A percentile compares a stretch with the other conserved stretches of the same genome.
Evolutionary conservation across 495 filamentous ascomycete genomes (phyloP).

Genomic region (Daldinia grandis): DNA sequence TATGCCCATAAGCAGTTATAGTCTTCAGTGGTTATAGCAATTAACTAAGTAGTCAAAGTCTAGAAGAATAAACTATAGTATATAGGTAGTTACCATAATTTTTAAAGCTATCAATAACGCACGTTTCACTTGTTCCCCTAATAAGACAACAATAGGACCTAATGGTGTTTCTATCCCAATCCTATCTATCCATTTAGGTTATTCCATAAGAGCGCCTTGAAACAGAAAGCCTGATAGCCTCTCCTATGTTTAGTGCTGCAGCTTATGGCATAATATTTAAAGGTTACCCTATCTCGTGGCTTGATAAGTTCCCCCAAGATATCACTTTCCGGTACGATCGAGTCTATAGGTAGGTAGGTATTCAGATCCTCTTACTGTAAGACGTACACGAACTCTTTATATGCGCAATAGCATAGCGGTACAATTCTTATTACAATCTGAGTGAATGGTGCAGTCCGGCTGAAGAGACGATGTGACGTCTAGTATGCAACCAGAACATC

Average conservation of each 20-base stretch:
- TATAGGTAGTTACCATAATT: no score
- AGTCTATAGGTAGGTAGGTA: no score
- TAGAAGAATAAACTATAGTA: no score
- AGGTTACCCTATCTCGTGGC: background rate
- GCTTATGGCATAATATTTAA: background rate
- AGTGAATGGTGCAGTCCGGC: background rate
- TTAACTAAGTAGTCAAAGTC: no score
- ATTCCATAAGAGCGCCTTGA: background rate
- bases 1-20: no score
- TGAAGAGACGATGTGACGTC: conserved; percentile 1
- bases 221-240: background rate
- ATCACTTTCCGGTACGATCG: background rate
- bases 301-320: background rate
- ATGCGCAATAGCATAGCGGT: background rate
- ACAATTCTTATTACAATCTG: background rate
- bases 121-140: background rate
- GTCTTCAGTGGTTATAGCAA: no score
- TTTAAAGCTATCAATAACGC: background rate
- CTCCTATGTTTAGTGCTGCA: background rate
- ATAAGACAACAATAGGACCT: background rate
- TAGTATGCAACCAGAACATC: background rate
- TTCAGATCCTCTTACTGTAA: background rate
- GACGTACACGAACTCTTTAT: background rate
- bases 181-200: background rate
- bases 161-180: background rate